A percentile compares a stretch with the other conserved stretches of the same genome.
These are phyloP conservation scores for Astrothelium subdiscretum DNA, from an alignment of 495 filamentous ascomycete species.

Conservation along the genomic window DNA sequence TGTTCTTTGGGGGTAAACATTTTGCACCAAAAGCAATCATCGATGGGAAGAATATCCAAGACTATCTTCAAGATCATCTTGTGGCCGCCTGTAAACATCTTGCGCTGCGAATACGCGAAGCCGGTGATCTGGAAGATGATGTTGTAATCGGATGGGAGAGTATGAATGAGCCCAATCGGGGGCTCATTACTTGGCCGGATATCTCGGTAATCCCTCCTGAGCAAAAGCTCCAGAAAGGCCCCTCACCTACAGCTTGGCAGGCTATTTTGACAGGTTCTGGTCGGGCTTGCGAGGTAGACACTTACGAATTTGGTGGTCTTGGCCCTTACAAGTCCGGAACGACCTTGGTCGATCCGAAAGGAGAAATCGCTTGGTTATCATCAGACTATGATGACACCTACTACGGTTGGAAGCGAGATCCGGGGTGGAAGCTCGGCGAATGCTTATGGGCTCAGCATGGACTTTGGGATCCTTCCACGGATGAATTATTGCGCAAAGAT, in stretches of 20 bases:
- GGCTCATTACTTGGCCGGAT: constrained; percentile 76
- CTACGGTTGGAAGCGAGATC: constrained; percentile 84
- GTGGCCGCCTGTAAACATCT: constrained; percentile 67
- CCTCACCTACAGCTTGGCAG: constrained; percentile 90
- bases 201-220: constrained; percentile 71
- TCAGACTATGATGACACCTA: constrained; percentile 66
- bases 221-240: constrained; percentile 86
- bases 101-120: constrained; percentile 75
- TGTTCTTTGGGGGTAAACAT: constrained; percentile 86
- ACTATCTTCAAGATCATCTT: constrained; percentile 85
- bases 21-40: constrained; percentile 96
- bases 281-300: constrained; percentile 74
- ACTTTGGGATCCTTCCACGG: constrained; percentile 76
- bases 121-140: constrained; percentile 76
- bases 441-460: constrained; percentile 97
- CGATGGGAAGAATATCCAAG: constrained; percentile 89
- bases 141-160: constrained; percentile 93
- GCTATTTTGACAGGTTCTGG: constrained; percentile 84
- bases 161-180: constrained; percentile 87
- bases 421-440: constrained; percentile 80
- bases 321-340: constrained; percentile 83
- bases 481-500: constrained; percentile 68
- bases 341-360: constrained; percentile 76
- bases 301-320: constrained; percentile 86
- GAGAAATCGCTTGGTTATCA: constrained; percentile 66